A percentile compares a stretch with the other conserved stretches of the same genome.
phyloP scores from a whole-genome alignment of 2,329 filamentous ascomycete genomes.

The Incumbomyces lentus region DNA sequence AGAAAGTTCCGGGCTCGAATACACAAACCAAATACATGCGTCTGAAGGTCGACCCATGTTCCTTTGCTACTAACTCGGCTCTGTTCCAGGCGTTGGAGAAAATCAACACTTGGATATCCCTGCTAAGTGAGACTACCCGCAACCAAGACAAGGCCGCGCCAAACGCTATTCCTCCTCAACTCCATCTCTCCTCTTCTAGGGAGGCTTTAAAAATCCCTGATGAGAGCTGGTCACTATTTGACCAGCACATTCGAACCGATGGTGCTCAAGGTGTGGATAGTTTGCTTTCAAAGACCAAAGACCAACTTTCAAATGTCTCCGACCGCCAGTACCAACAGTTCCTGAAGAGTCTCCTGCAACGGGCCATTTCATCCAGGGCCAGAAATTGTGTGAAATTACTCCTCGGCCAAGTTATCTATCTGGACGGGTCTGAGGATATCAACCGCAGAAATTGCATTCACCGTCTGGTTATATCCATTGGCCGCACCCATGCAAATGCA shows the following conservation, averaged over 20 bases:
- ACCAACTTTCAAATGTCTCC: conserved; percentile 8
- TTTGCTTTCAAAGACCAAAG: conserved; percentile 12
- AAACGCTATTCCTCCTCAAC: conserved; percentile 49
- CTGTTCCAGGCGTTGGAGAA: conserved; percentile 49
- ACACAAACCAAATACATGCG: conserved; percentile 79
- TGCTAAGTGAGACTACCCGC: conserved; percentile 60
- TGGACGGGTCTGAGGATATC: conserved; percentile 84
- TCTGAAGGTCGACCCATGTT: conserved; percentile 78
- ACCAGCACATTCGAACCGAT: conserved; percentile 61
- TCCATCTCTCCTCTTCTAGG: conserved; percentile 67
- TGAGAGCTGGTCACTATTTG: conserved; percentile 58
- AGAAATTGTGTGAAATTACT: conserved; percentile 62
- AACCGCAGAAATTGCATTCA: conserved; percentile 91
- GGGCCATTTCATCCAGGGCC: conserved; percentile 59
- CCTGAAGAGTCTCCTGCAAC: conserved; percentile 34
- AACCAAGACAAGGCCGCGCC: conserved; percentile 12
- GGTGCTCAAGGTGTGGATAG: conserved; percentile 41
- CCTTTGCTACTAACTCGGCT: conserved; percentile 68
- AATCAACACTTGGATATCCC: conserved; percentile 87
- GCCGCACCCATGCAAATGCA: conserved; percentile 55
- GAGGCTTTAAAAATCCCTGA: conserved; percentile 62
- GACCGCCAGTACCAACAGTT: conserved; percentile 25
- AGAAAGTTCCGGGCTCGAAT: conserved; percentile 68
- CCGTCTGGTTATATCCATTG: conserved; percentile 82
- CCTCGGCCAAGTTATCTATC: conserved; percentile 54